Percentiles rank a stretch among this genome's conserved stretches.
Evolutionary conservation across 352 stramenopile species (phyloP).

Genomic region (Globisporangium barbulae): DNA sequence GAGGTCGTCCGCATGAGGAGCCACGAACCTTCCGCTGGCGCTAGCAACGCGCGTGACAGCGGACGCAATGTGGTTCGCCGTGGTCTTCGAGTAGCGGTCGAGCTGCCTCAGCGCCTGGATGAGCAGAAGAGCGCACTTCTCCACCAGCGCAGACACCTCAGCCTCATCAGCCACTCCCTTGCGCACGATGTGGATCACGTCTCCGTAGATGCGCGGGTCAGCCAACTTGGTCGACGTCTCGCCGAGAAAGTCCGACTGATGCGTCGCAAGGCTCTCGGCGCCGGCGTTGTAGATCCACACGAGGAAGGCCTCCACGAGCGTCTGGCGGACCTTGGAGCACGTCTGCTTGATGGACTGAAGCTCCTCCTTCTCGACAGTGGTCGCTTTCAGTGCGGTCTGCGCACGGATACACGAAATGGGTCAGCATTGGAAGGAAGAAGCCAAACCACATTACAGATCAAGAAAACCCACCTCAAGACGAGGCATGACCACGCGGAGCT

Average conservation of each 20-base stretch:
- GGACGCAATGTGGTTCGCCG: constrained; percentile 48
- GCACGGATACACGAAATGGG: background rate
- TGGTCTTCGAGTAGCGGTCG: constrained; percentile 65
- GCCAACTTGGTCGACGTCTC: constrained; percentile 62
- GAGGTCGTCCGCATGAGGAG: constrained; percentile 42
- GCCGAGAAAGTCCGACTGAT: constrained; percentile 45
- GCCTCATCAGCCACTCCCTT: constrained; percentile 15
- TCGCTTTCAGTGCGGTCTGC: constrained; percentile 28
- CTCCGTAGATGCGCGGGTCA: constrained; percentile 66
- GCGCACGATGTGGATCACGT: constrained; percentile 41
- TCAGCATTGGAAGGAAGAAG: background rate
- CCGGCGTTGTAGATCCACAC: constrained; percentile 61
- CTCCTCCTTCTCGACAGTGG: constrained; percentile 31
- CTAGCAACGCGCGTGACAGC: constrained; percentile 48
- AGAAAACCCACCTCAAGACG: constrained; percentile 44
- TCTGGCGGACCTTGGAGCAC: constrained; percentile 56
- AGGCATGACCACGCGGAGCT: constrained; percentile 46
- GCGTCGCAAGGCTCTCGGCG: constrained; percentile 23
- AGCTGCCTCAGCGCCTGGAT: constrained; percentile 54
- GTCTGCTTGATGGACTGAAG: constrained; percentile 40
- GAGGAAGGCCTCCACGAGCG: constrained; percentile 62
- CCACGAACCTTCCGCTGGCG: constrained; percentile 35
- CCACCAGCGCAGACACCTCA: constrained; percentile 24
- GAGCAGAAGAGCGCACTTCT: constrained; percentile 31
- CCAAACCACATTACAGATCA: background rate